Evolutionary conservation across 2,329 filamentous ascomycete species (phyloP), one percentile per base, ranked within the genome.

Genomic region (Penicillium aurantiogriseum): DNA sequence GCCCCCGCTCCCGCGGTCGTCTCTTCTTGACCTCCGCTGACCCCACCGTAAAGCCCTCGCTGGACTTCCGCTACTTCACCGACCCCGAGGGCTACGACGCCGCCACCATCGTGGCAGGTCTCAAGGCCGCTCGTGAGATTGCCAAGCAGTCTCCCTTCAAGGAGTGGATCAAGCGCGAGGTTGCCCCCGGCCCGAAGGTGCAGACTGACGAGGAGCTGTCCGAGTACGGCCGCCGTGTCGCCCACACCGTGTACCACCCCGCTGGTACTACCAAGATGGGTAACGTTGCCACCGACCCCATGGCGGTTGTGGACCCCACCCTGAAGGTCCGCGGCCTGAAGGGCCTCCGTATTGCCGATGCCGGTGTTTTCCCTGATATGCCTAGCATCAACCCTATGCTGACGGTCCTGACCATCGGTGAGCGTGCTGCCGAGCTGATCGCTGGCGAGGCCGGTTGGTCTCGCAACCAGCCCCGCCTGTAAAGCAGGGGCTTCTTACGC

Each of bases 231-330:
- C 84, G 91, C 46, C 84, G 86, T 45, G 91, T 84, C 5, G 91
- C 91, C 5, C 91, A 96, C 75, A 96, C 91, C 2, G 91, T 96
- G 31, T 96, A 96, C 77, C 91, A 96, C 76, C 91, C 91, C 0
- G 88, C 89, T 13, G 91, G 91, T 51, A 96, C 91, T 19, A 94
- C 91, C 54, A 92, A 92, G 81, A 96, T 96, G 91, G 91, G 91
- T 35, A 86, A 92, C 69, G 76, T 89, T 5, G 74, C 73, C 55
- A 83, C 79, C 52, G 90, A 95, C 71, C 77, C 83, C 49, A 77
- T 87, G 72, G 91, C 90, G 5, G 92, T 96, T 21, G 91, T 95
- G n/a, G 88, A 94, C 70, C 81, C 83, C 27, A 80, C 88, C 70
- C 76, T 96, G 61, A 88, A 84, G 77, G 80, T 96, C 31, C 81